A percentile compares a stretch with the other conserved stretches of the same genome.
These are phyloP conservation scores for Boeremia exigua DNA, from an alignment of 2,329 filamentous ascomycete genomes.

Conservation along the genomic window DNA sequence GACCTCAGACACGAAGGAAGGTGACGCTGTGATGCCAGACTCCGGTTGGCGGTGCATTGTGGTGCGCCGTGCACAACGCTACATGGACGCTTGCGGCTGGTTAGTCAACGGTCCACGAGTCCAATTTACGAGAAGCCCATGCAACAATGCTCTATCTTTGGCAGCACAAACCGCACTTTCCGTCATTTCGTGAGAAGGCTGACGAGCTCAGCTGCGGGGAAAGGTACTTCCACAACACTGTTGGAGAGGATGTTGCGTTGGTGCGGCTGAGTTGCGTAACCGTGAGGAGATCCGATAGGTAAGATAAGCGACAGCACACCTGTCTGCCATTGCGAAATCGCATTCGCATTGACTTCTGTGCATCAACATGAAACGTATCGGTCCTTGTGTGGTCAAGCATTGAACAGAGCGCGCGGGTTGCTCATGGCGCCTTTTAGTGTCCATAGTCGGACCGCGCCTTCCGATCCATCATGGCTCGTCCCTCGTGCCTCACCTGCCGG, in stretches of 20 bases:
- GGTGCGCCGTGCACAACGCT: constrained; percentile 15
- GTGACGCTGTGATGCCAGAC: constrained; percentile 12
- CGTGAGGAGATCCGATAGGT: constrained; percentile 12
- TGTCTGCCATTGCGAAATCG: neutral
- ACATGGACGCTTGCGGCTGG: constrained; percentile 12
- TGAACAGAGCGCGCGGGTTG: constrained; percentile 1
- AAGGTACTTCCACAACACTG: neutral
- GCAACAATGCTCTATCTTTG: constrained; percentile 15
- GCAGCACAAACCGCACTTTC: constrained; percentile 8
- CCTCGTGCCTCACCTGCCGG: neutral
- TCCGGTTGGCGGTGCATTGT: neutral
- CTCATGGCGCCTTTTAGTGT: neutral
- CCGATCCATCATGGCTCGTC: neutral
- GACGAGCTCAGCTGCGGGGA: constrained; percentile 5
- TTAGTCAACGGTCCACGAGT: constrained; percentile 6
- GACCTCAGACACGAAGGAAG: constrained; percentile 8
- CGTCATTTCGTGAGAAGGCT: neutral
- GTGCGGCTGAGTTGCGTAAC: constrained; percentile 3
- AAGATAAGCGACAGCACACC: constrained; percentile 8
- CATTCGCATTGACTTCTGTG: neutral
- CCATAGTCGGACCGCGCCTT: constrained; percentile 9
- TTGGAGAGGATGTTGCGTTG: neutral
- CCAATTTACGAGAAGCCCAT: constrained; percentile 13
- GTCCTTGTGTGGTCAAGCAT: neutral
- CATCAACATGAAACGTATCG: constrained; percentile 1